Base-by-base conservation (phyloP, 495 filamentous ascomycete genomes). In the Hyaloscypha finlandica region DNA sequence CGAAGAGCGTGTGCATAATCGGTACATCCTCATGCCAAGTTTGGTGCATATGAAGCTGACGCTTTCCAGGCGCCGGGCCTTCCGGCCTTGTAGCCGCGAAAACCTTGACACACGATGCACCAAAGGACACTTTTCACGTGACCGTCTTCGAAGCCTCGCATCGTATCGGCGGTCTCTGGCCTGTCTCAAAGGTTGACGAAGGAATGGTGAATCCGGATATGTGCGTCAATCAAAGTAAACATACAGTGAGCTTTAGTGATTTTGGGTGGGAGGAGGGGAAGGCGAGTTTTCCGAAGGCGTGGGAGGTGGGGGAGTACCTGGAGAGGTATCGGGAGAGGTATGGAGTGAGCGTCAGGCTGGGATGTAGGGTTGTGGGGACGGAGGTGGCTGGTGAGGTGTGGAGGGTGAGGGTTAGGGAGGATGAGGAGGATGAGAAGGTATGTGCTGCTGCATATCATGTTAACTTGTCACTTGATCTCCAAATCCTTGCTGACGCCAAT, bases 51-150 rank as follows among this genome's bases (percentile, higher is more conserved):
- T 25, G 16, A 45, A n/a, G 8, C 63, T 72, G 9, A 67, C 30
- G 22, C 25, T 25, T 59, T 52, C 42, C 22, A 87, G 93, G 93
- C 59, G 92, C 89, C 59, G 93, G 93, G 2, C 92, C 93, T 1
- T 88, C 91, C 25, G 93, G 93, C 4, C 85, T 97, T 16, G 89
- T 90, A 33, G 88, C 91, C 1, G 92, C 92, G 66, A 96, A 94
- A 76, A 90, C 88, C 0, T 82, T 97, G 9, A 77, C 93, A 2
- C 85, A 88, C 45, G 80, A 86, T 69, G 81, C 73, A 32, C 82
- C 84, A 2, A 67, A 68, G n/a, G 84, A 79, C 11, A 79, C 79
- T 8, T 93, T 93, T 73, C 74, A 79, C 6, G 88, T 93, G 22
- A 88, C 85, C 4, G 76, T 96, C 37, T 92, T 92, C 70, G 93